A percentile compares a stretch with the other conserved stretches of the same genome.
phyloP scores from a whole-genome alignment of 2,329 filamentous ascomycete genomes.

The Talaromyces sp. region DNA sequence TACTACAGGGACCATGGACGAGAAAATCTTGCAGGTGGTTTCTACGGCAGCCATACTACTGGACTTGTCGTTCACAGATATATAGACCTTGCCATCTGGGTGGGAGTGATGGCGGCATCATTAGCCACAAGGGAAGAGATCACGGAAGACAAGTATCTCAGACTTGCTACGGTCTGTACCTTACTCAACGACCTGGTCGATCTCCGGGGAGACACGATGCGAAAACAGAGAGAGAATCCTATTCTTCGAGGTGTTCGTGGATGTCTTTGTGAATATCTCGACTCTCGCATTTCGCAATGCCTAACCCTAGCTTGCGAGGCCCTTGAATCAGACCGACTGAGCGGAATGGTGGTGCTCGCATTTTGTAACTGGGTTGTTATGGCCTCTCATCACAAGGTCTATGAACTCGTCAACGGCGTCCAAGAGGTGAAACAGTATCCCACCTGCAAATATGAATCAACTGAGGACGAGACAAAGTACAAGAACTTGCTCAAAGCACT shows the following conservation, averaged over 20 bases:
- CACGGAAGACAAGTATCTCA: neutral
- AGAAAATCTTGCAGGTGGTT: neutral
- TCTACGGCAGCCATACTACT: neutral
- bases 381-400: neutral
- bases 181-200: neutral
- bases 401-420: neutral
- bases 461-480: neutral
- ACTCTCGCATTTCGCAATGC: neutral
- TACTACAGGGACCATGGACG: neutral
- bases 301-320: neutral
- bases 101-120: neutral
- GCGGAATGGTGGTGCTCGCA: neutral
- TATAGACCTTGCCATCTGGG: neutral
- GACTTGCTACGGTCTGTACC: neutral
- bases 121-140: neutral
- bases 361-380: neutral
- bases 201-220: neutral
- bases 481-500: neutral
- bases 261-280: neutral
- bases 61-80: neutral
- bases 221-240: neutral
- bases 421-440: neutral
- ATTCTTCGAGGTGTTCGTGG: neutral
- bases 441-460: neutral
- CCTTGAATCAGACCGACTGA: neutral